Conservation (phyloP, 2,329 filamentous ascomycete genomes). For the Fusarium nanum region DNA sequence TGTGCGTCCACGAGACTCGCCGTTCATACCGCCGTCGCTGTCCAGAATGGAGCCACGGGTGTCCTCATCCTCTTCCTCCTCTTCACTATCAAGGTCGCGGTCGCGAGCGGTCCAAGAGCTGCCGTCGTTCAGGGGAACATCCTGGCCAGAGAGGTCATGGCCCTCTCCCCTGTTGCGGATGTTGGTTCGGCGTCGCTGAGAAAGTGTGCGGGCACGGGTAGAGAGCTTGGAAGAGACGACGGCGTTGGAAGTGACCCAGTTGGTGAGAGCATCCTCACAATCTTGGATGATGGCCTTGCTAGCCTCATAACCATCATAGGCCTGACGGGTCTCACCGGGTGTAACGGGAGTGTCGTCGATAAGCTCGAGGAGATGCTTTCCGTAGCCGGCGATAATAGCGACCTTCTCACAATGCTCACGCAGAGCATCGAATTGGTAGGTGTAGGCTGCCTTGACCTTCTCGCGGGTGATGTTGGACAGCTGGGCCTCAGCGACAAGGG, state of each 20-base stretch:
- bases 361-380: constrained; percentile 97
- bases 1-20: constrained; percentile 67
- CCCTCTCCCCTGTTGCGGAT: constrained; percentile 76
- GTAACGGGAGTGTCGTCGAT: constrained; percentile 98
- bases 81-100: constrained; percentile 71
- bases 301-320: constrained; percentile 97
- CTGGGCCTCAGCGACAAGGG: constrained; percentile 97
- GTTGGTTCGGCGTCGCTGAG: constrained; percentile 82
- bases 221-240: constrained; percentile 89
- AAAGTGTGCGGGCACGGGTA: constrained; percentile 86
- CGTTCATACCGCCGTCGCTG: constrained; percentile 64
- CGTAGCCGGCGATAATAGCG: constrained; percentile 96
- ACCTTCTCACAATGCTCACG: constrained; percentile 98
- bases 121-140: constrained; percentile 79
- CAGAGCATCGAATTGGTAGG: constrained; percentile 97
- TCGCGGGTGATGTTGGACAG: constrained; percentile 99
- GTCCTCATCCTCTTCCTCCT: constrained; percentile 73
- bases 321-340: constrained; percentile 92
- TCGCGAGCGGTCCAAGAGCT: constrained; percentile 87
- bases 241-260: constrained; percentile 94
- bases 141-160: constrained; percentile 85
- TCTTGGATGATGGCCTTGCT: constrained; percentile 99
- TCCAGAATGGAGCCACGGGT: constrained; percentile 62
- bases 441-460: constrained; percentile 98
- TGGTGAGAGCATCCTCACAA: constrained; percentile 95